phyloP scores from a whole-genome alignment of 176 grass and related monocot species.

The Carex littledalei region DNA sequence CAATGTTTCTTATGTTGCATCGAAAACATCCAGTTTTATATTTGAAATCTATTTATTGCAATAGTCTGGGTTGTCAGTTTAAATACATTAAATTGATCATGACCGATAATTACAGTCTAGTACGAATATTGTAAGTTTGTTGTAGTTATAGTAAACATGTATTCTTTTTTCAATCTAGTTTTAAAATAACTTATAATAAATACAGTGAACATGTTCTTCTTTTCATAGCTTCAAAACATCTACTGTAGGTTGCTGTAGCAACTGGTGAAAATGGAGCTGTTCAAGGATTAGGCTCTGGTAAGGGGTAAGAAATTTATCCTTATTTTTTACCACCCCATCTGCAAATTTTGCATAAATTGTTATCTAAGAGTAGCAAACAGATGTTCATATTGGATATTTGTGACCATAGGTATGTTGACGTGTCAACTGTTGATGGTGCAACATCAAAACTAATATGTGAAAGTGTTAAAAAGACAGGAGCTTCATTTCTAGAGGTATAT shows the following conservation, averaged over 20 bases:
- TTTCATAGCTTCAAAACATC: constrained; percentile 11
- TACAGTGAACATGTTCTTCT: constrained; percentile 4
- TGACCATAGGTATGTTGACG: constrained; percentile 57
- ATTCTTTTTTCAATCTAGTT: not conserved
- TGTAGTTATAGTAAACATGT: not conserved
- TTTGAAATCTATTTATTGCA: not conserved
- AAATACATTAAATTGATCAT: not conserved
- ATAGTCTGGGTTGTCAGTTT: not conserved
- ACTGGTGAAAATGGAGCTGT: constrained; percentile 55
- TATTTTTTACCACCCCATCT: not conserved
- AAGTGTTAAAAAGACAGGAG: constrained; percentile 50
- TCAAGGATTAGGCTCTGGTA: constrained; percentile 59
- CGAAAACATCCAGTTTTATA: not conserved
- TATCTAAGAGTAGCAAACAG: constrained; percentile 16
- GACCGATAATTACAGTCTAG: not conserved
- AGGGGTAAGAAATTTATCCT: constrained; percentile 51
- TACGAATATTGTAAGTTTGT: not conserved
- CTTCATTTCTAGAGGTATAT: constrained; percentile 77
- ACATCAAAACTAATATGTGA: constrained; percentile 64
- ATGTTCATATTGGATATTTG: constrained; percentile 25
- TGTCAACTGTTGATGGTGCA: constrained; percentile 62
- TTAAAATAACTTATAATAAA: not conserved
- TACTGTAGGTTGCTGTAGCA: constrained; percentile 50
- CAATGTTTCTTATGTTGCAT: not conserved
- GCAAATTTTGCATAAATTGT: constrained; percentile 21